Evolutionary conservation across 2,329 filamentous ascomycete species (phyloP).

Genomic region (Apiospora saccharicola): DNA sequence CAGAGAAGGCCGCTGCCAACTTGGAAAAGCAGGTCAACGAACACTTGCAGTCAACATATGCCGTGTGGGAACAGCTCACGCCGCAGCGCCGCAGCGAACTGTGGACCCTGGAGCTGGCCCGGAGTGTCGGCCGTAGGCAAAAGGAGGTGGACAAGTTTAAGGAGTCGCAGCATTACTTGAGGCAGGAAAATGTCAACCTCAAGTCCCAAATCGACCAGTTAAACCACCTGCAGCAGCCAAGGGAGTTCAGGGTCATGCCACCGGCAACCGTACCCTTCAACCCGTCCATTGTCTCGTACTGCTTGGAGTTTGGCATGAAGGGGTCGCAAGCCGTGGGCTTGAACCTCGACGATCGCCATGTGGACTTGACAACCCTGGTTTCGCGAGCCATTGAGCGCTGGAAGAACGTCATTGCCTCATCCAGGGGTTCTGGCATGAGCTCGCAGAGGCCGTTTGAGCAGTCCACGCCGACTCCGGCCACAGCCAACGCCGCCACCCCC

Average conservation of each 20-base stretch:
- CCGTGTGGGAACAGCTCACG: slow-evolving; percentile 75
- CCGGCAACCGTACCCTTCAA: slow-evolving; percentile 62
- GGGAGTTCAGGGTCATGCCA: slow-evolving; percentile 62
- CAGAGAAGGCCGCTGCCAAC: slow-evolving; percentile 60
- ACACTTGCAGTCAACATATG: slow-evolving; percentile 80
- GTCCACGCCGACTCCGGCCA: slow-evolving; percentile 32
- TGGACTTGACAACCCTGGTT: slow-evolving; percentile 60
- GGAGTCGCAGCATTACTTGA: slow-evolving; percentile 56
- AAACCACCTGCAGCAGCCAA: slow-evolving; percentile 64
- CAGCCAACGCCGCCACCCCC: slow-evolving; percentile 34
- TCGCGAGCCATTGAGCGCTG: slow-evolving; percentile 66
- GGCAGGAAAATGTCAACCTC: slow-evolving; percentile 65
- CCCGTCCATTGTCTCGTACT: slow-evolving; percentile 53
- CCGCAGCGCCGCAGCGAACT: slow-evolving; percentile 63
- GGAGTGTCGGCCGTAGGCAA: slow-evolving; percentile 64
- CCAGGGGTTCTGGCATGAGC: slow-evolving; percentile 56
- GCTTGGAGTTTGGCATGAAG: slow-evolving; percentile 55
- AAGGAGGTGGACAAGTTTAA: slow-evolving; percentile 62
- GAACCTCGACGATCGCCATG: slow-evolving; percentile 57
- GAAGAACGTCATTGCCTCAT: slow-evolving; percentile 66
- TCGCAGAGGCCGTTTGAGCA: slow-evolving; percentile 59
- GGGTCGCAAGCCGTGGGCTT: slow-evolving; percentile 53
- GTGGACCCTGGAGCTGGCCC: slow-evolving; percentile 68
- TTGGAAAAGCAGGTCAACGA: slow-evolving; percentile 75
- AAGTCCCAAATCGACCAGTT: slow-evolving; percentile 67